Conservation (phyloP, 202 grass and related monocot genomes). For the Setaria italica region DNA sequence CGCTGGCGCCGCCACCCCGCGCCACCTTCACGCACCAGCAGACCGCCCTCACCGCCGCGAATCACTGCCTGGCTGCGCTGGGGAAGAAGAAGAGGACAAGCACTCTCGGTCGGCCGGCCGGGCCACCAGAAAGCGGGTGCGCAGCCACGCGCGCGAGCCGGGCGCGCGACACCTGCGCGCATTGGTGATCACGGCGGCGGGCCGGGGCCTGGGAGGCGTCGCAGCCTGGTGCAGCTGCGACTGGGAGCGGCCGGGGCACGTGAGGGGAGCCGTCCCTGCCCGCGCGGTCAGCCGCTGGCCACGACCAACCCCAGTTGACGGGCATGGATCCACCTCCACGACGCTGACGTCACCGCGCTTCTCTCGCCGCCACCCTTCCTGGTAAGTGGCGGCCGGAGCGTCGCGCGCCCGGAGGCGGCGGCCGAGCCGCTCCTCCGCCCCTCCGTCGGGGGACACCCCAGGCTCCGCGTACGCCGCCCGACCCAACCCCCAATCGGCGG, state of each 20-base stretch:
- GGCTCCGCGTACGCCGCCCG: constrained; percentile 55
- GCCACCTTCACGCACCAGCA: too few species aligned
- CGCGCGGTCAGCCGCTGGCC: background rate
- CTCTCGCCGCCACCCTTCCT: too few species aligned
- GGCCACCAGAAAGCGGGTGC: background rate
- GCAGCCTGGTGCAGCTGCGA: constrained; percentile 40
- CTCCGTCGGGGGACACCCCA: constrained; percentile 39
- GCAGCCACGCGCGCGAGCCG: background rate
- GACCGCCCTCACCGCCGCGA: too few species aligned
- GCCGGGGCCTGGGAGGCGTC: background rate
- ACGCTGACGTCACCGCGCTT: too few species aligned
- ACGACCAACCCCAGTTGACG: background rate
- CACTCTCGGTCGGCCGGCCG: too few species aligned
- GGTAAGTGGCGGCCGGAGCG: too few species aligned
- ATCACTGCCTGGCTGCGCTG: too few species aligned
- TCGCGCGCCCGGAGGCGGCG: background rate
- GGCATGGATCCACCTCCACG: background rate
- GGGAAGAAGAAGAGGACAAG: too few species aligned
- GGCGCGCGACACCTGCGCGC: constrained; percentile 18
- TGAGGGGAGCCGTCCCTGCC: background rate
- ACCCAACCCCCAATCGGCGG: constrained; percentile 1
- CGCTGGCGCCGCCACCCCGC: too few species aligned
- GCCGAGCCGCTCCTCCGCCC: constrained; percentile 40
- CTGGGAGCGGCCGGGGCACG: background rate
- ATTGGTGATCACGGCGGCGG: background rate